Evolutionary conservation across 169 alveolate genomes (phyloP).

Genomic region (Plasmodium gaboni): DNA sequence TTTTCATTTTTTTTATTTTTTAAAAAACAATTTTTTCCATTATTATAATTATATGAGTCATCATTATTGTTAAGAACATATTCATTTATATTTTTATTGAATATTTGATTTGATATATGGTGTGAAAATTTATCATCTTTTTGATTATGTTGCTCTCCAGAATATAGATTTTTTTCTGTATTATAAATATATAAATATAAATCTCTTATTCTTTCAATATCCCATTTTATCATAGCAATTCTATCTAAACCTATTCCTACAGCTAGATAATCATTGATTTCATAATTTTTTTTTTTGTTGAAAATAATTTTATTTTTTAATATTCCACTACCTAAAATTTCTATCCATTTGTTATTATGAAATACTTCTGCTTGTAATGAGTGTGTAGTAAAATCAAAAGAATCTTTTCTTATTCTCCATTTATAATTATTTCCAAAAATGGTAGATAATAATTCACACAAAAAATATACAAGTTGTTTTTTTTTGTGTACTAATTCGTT

Average conservation of each 20-base stretch:
- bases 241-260: slow-evolving; percentile 67
- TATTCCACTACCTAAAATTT: slow-evolving; percentile 76
- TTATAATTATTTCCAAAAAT: slow-evolving; percentile 23
- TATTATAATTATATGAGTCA: not conserved
- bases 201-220: slow-evolving; percentile 51
- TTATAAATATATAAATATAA: slow-evolving; percentile 64
- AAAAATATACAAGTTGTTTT: slow-evolving; percentile 47
- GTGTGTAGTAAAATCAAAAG: slow-evolving; percentile 60
- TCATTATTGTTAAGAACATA: not conserved
- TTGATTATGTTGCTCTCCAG: not conserved
- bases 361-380: slow-evolving; percentile 72
- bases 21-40: not conserved
- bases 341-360: slow-evolving; percentile 73
- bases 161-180: slow-evolving; percentile 11
- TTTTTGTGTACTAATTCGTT: slow-evolving; percentile 25
- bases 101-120: too few species aligned
- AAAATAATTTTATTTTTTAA: slow-evolving; percentile 59
- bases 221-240: slow-evolving; percentile 63
- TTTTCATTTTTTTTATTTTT: not conserved
- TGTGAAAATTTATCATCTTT: slow-evolving; percentile 6
- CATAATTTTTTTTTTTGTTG: slow-evolving; percentile 37
- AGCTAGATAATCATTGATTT: slow-evolving; percentile 72
- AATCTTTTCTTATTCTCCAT: slow-evolving; percentile 60
- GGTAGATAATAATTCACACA: slow-evolving; percentile 19
- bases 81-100: not conserved